Conservation (phyloP, 345 rosid genomes). For the Salix udensis region DNA sequence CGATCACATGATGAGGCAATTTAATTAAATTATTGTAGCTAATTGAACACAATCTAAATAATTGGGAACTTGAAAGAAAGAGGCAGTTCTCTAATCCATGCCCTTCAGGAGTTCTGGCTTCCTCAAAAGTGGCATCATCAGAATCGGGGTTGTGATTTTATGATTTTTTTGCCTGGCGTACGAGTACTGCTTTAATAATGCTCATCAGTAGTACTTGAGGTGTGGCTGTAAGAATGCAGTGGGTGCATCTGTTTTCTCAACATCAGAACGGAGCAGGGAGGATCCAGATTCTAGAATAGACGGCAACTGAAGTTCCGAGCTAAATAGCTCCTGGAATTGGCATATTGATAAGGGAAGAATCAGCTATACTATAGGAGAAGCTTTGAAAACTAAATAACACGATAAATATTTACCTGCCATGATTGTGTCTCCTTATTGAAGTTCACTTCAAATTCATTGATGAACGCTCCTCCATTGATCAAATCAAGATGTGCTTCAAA, state of each 20-base stretch:
- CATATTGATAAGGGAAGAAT: neutral
- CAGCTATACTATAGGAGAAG: neutral
- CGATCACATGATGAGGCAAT: neutral
- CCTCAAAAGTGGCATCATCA: neutral
- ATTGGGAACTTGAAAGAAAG: neutral
- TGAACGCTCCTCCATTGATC: neutral
- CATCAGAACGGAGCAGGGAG: neutral
- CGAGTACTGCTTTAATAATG: neutral
- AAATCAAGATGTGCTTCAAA: constrained; percentile 15
- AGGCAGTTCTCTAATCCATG: neutral
- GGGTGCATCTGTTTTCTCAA: neutral
- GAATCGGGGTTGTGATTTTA: neutral
- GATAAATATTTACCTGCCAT: neutral
- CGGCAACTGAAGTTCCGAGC: neutral
- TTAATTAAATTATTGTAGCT: neutral
- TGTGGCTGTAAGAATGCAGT: neutral
- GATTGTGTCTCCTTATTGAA: neutral
- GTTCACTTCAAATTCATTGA: neutral
- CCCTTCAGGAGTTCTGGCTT: neutral
- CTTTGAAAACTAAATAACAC: neutral
- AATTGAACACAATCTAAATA: neutral
- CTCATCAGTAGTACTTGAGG: neutral
- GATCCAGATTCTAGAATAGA: neutral
- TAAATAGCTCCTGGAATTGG: constrained; percentile 2
- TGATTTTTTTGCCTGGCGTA: neutral